Evolutionary conservation across 176 grass and related monocot genomes (phyloP), one percentile per base, ranked within the genome.

Genomic region (Chrysopogon serrulatus): DNA sequence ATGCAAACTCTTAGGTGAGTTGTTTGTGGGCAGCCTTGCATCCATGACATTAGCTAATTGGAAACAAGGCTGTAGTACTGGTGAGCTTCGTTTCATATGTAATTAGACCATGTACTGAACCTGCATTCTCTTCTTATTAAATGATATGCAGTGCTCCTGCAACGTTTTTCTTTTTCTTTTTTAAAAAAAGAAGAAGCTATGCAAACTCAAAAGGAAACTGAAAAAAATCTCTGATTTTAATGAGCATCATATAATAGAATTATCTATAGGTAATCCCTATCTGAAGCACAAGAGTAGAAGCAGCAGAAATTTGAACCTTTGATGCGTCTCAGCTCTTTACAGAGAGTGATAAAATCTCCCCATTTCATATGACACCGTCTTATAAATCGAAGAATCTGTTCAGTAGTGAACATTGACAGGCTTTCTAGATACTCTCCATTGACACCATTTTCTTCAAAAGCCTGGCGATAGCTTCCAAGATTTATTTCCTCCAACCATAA

Each of bases 311-410:
- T 86, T 14, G 30, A 82, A 97, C 95, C 95, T 97, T 97, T 97
- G 43, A 97, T 97, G 69, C 95, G 88, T 78, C 95, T 87, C 73
- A 97, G 66, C 73, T 94, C 95, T 77, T 97, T 97, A 88, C 95
- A 97, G 15, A 94, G 83, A 8, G 95, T 97, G 70, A 94, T 98
- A 82, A 97, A 98, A 82, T 98, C 90, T 68, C 88, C 92, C 90
- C 92, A 93, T 87, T 93, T 98, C 92, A 98, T 95, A 87, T 94
- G 92, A 49, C 92, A 95, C 31, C 92, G 92, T 32, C 92, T 90
- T 28, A 97, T 97, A 91, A 97, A 94, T 63, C 92, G 92, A 75
- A 97, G 84, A 82, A 98, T 98, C 64, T 98, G 95, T 79, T 98
- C 92, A 10, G 92, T 98, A 39, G 95, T 98, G 77, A 98, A 98